A percentile compares a stretch with the other conserved stretches of the same genome.
Conservation (phyloP, 371 early-diverging fungal species). For the Mortierella sp. region DNA sequence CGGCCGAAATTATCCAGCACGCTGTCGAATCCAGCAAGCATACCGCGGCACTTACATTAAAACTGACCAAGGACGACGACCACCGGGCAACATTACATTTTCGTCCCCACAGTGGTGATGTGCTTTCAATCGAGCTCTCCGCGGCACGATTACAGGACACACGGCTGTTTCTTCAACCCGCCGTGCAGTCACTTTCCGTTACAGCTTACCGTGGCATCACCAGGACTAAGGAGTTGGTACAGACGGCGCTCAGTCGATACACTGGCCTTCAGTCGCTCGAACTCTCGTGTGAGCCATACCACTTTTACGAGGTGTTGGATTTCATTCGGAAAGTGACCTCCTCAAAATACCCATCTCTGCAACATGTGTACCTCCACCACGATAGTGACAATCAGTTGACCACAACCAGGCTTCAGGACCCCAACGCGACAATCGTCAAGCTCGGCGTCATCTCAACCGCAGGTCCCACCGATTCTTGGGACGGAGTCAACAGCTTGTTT, state of each 20-base stretch:
- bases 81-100: not conserved
- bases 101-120: not conserved
- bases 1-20: not conserved
- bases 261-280: not conserved
- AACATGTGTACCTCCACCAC: not conserved
- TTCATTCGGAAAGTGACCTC: not conserved
- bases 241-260: not conserved
- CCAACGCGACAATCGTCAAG: not conserved
- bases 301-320: not conserved
- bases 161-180: not conserved
- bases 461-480: not conserved
- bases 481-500: not conserved
- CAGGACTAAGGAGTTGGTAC: not conserved
- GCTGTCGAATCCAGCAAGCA: not conserved
- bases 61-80: not conserved
- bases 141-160: not conserved
- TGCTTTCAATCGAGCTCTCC: not conserved
- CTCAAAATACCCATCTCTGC: not conserved
- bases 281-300: not conserved
- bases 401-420: not conserved
- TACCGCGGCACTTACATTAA: not conserved
- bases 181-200: not conserved
- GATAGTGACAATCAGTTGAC: not conserved
- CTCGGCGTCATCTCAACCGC: not conserved
- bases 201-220: not conserved